Evolutionary conservation across 179 eudicot species (phyloP), one percentile per base, ranked within the genome.

Genomic region (Silene coronaria): DNA sequence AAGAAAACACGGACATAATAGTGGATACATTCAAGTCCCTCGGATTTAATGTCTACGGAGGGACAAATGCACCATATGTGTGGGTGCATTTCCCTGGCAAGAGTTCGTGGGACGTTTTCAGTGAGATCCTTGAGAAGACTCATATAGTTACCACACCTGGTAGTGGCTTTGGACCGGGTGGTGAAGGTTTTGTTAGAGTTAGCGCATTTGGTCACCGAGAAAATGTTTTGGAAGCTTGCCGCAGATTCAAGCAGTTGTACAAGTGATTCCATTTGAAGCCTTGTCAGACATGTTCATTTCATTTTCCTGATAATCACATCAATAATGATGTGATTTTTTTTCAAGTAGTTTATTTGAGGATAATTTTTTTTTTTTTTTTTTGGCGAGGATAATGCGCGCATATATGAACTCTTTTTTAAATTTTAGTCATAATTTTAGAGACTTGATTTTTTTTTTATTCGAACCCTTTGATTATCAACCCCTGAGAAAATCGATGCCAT

Each of bases 41-140:
- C 4, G 97, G 97, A 66, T 96, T 89, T 58, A 93, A 87, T 5
- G 99, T 93, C 30, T 91, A 95, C 74, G 99, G 97, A 57, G 98
- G 98, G 16, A 86, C 83, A 80, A 89, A 92, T 78, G 98, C 98
- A 4, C 98, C 98, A 16, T 92, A 92, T 60, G 96, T 94, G 71
- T 94, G 98, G 98, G 93, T 94, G 36, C 91, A 92, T 82, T 94
- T 94, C 77, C 97, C 99, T 7, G 99, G 97, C 12, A 87, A 55
- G 72, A 96, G 92, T 78, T 96, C 99, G 17, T 96, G 99, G 99
- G 99, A 95, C 27, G 97, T 92, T 68, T 96, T 95, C 71, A 73
- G 87, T 5, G 99, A 95, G 86, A 92, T 95, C 62, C 95, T 90
- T 1, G 97, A 90, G 91, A 92, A 95, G 87, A 89, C 97, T 58